Conservation (phyloP, 148 eudicot genomes). For the Gaultheria prostrata region DNA sequence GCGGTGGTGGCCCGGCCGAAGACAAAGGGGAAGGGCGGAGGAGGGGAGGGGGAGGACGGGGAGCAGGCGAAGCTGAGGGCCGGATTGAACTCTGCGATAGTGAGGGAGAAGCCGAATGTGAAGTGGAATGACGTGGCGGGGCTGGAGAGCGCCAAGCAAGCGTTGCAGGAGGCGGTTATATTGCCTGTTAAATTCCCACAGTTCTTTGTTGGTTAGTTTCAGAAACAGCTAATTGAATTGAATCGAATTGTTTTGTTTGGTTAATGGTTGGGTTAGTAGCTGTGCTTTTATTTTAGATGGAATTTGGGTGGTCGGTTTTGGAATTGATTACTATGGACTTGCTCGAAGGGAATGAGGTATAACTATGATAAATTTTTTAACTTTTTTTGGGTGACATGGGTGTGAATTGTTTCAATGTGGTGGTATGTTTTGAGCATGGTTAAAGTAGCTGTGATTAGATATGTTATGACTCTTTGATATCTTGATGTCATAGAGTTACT, state of each 20-base stretch:
- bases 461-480: background rate
- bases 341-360: background rate
- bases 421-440: background rate
- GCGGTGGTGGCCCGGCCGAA: slow-evolving; percentile 82
- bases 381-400: background rate
- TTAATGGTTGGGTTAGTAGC: background rate
- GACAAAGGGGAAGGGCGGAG: slow-evolving; percentile 68
- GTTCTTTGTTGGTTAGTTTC: slow-evolving; percentile 74
- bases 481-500: background rate
- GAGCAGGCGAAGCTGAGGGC: slow-evolving; percentile 80
- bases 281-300: slow-evolving; percentile 2
- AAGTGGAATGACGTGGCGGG: slow-evolving; percentile 99
- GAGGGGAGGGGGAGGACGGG: slow-evolving; percentile 79
- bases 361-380: background rate
- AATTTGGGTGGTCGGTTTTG: background rate
- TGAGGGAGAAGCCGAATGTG: slow-evolving; percentile 92
- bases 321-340: background rate
- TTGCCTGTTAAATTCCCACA: slow-evolving; percentile 97
- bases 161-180: slow-evolving; percentile 96
- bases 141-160: slow-evolving; percentile 93
- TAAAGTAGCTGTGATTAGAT: background rate
- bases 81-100: slow-evolving; percentile 84
- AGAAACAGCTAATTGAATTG: background rate
- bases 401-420: background rate
- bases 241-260: background rate